phyloP scores from a whole-genome alignment of 345 rosid genomes.

The Syzygium grande region DNA sequence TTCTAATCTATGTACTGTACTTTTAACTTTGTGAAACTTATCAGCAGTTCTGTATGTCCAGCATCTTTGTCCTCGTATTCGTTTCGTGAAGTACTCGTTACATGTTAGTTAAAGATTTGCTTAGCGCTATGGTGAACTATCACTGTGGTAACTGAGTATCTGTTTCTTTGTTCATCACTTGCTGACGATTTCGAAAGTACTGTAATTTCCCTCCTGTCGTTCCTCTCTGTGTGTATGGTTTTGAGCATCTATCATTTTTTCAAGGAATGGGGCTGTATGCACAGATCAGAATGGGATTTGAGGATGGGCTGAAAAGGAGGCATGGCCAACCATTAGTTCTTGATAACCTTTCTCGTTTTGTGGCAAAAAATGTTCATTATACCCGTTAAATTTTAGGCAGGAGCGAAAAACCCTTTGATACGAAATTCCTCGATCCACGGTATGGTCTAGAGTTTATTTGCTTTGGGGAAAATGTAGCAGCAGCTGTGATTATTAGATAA shows the following conservation, averaged over 20 bases:
- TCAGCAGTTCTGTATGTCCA: not conserved
- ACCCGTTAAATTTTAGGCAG: no score
- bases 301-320: not conserved
- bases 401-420: no score
- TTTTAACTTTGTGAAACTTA: not conserved
- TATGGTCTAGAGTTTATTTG: no score
- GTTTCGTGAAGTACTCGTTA: not conserved
- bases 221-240: not conserved
- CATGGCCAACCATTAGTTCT: not conserved
- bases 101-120: not conserved
- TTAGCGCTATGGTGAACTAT: not conserved
- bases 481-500: not conserved
- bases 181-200: not conserved
- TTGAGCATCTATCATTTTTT: not conserved
- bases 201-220: not conserved
- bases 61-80: not conserved
- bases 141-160: not conserved
- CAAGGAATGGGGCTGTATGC: not conserved
- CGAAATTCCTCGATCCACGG: no score
- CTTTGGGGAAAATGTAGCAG: not conserved
- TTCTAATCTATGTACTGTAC: constrained; percentile 8
- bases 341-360: not conserved
- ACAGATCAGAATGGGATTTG: not conserved
- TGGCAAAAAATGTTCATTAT: not conserved
- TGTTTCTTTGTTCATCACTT: not conserved